phyloP scores from a whole-genome alignment of 2,329 filamentous ascomycete species.

The Aspergillus alliaceus region DNA sequence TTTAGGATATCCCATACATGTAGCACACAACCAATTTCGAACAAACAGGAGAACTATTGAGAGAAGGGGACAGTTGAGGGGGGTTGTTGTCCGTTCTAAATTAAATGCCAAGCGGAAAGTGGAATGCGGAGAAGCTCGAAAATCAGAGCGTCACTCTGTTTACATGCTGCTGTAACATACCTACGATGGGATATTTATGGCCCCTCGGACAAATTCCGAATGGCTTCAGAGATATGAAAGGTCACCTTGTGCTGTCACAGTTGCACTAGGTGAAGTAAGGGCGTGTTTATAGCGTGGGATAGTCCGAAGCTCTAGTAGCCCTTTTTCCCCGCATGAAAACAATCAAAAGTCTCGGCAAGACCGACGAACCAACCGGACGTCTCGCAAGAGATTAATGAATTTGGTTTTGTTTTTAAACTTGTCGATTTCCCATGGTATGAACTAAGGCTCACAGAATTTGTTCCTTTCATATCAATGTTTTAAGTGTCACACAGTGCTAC shows the following conservation, averaged over 20 bases:
- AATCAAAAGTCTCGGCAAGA: too few species aligned
- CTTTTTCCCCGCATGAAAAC: background rate
- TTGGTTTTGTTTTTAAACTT: too few species aligned
- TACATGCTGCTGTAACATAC: background rate
- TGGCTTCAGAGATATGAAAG: background rate
- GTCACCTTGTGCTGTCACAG: background rate
- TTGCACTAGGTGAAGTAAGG: background rate
- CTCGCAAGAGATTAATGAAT: too few species aligned
- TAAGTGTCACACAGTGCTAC: too few species aligned
- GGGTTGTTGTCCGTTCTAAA: background rate
- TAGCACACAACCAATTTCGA: too few species aligned
- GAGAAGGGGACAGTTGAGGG: background rate
- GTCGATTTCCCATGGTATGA: too few species aligned
- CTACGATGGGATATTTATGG: background rate
- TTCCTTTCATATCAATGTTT: too few species aligned
- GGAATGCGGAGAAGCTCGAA: constrained; percentile 16
- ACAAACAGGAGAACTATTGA: background rate
- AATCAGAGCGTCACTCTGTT: background rate
- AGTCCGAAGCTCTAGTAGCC: too few species aligned
- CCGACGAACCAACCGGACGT: too few species aligned
- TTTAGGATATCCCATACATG: background rate
- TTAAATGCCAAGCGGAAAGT: background rate
- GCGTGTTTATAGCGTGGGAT: too few species aligned
- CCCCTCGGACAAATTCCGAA: background rate
- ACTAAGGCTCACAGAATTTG: too few species aligned